These are phyloP conservation scores for Arthromyces matolae DNA, from an alignment of 768 basidiomycete genomes.

Conservation along the genomic window DNA sequence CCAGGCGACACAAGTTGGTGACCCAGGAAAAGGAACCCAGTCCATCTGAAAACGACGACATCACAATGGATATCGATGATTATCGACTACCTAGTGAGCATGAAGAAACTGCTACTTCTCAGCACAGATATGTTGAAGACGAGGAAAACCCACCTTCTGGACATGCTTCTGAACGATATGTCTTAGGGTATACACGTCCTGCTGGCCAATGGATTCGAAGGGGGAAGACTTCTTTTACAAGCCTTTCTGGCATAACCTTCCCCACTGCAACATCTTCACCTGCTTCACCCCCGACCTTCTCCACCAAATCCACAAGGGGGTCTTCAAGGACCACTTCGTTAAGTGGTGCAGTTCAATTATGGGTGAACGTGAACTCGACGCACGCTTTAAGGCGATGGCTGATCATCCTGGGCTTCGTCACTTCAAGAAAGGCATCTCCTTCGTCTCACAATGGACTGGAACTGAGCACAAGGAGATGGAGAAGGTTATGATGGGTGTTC, in stretches of 20 bases:
- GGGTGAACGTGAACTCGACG: conserved; percentile 28
- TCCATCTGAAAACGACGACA: no score
- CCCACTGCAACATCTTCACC: conserved; percentile 34
- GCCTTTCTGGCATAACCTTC: neutral
- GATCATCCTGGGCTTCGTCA: conserved; percentile 20
- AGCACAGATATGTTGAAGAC: neutral
- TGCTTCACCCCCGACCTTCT: no score
- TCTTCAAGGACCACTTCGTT: conserved; percentile 41
- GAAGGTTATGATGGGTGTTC: conserved; percentile 28
- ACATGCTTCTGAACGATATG: neutral
- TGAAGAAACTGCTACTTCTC: neutral
- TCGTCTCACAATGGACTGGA: conserved; percentile 40
- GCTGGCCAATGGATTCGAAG: neutral
- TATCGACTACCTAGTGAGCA: neutral
- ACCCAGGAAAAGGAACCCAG: no score
- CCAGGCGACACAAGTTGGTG: no score
- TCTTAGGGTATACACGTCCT: neutral
- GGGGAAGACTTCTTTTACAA: neutral
- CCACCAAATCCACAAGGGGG: conserved; percentile 45
- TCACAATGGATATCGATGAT: neutral
- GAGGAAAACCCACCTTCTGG: neutral
- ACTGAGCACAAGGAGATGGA: conserved; percentile 38
- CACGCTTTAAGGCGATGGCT: conserved; percentile 29
- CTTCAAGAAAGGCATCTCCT: conserved; percentile 39
- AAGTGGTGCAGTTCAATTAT: conserved; percentile 28